Evolutionary conservation across 257 asterid genomes (phyloP), one percentile per base, ranked within the genome.

Genomic region (Coffea canephora): DNA sequence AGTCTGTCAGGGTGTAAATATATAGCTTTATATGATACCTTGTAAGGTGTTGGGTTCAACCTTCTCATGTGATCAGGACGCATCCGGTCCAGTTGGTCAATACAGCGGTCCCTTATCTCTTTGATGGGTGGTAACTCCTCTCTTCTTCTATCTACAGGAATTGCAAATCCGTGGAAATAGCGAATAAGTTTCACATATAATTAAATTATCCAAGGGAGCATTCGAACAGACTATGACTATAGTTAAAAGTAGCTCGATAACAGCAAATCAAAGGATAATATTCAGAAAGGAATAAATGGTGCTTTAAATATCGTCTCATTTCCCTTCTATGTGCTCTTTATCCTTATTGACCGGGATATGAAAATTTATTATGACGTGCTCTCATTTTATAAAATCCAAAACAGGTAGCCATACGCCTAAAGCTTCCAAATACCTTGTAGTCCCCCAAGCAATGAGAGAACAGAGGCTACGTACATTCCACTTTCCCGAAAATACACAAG

Each of bases 31-130:
- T 8, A 31, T 8, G 25, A 69, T 89, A 93, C 98, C 99, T 96
- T 96, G 92, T 96, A 96, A 66, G 99, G 97, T 43, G 99, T 96
- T 10, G 98, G 99, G 89, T 96, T 94, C 91, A 96, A 84, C 90
- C 96, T 87, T 85, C 99, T 88, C 99, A 96, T 94, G 90, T 96
- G 99, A 85, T 96, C 97, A 15, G 96, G 89, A 52, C 98, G 91
- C 96, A 96, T 96, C 80, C 81, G 93, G 54, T 87, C 95, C 80
- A 96, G 86, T 67, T 94, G 99, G 75, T 89, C 82, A 62, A 94
- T 89, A 79, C 99, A 96, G 64, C 89, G 82, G 43, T 91, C 90
- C 79, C 99, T 92, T 25, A 91, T 96, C 77, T 71, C 74, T 71
- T 87, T 87, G 36, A 96, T 76, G 25, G 92, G 82, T 1, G 89